Conservation (phyloP, 352 stramenopile genomes). For the Plasmopara halstedii region DNA sequence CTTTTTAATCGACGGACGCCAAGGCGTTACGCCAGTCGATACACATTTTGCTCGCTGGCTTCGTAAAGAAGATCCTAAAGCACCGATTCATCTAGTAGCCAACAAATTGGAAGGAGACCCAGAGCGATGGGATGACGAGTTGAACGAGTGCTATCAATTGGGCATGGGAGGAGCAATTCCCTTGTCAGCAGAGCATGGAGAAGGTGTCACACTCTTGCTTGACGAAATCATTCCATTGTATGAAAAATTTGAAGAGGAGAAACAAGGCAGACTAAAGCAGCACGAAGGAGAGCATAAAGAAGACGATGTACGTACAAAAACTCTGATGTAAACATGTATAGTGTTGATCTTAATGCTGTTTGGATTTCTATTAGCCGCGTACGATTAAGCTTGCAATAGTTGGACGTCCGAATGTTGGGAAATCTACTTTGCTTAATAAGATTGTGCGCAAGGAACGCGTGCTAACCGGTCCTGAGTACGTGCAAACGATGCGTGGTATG, state of each 20-base stretch:
- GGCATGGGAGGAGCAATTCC: conserved; percentile 60
- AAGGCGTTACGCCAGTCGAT: conserved; percentile 74
- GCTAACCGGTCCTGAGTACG: conserved; percentile 74
- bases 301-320: conserved; percentile 41
- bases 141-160: conserved; percentile 75
- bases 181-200: conserved; percentile 70
- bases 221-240: conserved; percentile 67
- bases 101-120: conserved; percentile 75
- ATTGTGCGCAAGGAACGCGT: conserved; percentile 77
- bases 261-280: conserved; percentile 26
- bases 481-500: not conserved
- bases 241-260: conserved; percentile 51
- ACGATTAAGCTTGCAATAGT: conserved; percentile 76
- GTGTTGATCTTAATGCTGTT: not conserved
- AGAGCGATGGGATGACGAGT: conserved; percentile 51
- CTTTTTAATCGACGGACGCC: conserved; percentile 71
- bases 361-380: conserved; percentile 26
- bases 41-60: conserved; percentile 74
- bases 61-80: conserved; percentile 44
- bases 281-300: conserved; percentile 32
- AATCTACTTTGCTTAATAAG: conserved; percentile 76
- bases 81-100: conserved; percentile 61
- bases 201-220: conserved; percentile 60
- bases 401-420: conserved; percentile 71
- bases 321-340: not conserved